Conservation (phyloP, 768 basidiomycete genomes). For the Neoboletus subvelutipes region DNA sequence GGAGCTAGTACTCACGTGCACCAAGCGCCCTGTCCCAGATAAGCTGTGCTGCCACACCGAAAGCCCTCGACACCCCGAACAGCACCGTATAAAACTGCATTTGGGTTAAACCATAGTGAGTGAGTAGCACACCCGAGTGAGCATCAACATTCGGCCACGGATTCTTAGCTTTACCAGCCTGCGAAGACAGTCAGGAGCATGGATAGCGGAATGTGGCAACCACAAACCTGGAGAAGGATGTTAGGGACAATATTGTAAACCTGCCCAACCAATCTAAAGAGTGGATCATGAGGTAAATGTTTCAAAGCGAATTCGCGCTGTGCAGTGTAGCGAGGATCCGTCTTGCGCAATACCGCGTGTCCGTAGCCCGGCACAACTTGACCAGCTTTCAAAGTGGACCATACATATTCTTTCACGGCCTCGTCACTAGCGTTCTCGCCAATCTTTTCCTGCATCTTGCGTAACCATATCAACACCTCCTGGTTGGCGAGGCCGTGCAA, state of each 20-base stretch:
- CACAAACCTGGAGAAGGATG: slow-evolving; percentile 75
- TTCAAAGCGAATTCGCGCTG: slow-evolving; percentile 88
- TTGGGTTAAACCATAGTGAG: slow-evolving; percentile 82
- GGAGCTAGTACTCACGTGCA: slow-evolving; percentile 62
- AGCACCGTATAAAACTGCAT: slow-evolving; percentile 98
- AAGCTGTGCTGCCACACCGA: slow-evolving; percentile 84
- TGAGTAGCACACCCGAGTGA: slow-evolving; percentile 88
- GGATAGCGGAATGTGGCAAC: background rate
- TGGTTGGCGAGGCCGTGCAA: slow-evolving; percentile 97
- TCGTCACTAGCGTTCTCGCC: slow-evolving; percentile 85
- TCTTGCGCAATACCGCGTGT: slow-evolving; percentile 84
- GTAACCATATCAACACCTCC: slow-evolving; percentile 93
- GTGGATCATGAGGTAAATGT: slow-evolving; percentile 80
- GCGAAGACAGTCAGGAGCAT: slow-evolving; percentile 1
- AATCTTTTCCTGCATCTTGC: slow-evolving; percentile 88
- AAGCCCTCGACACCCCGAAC: slow-evolving; percentile 94
- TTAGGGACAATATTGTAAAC: slow-evolving; percentile 86
- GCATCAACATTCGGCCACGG: slow-evolving; percentile 98
- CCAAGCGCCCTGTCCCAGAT: slow-evolving; percentile 94
- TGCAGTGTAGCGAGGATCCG: slow-evolving; percentile 89
- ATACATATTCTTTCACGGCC: slow-evolving; percentile 89
- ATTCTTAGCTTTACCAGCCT: slow-evolving; percentile 92
- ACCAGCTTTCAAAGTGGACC: slow-evolving; percentile 90
- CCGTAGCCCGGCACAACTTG: slow-evolving; percentile 95
- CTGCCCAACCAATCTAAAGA: slow-evolving; percentile 94